Base-by-base conservation (phyloP, 2,329 filamentous ascomycete species). In the Diaporthe velutina region DNA sequence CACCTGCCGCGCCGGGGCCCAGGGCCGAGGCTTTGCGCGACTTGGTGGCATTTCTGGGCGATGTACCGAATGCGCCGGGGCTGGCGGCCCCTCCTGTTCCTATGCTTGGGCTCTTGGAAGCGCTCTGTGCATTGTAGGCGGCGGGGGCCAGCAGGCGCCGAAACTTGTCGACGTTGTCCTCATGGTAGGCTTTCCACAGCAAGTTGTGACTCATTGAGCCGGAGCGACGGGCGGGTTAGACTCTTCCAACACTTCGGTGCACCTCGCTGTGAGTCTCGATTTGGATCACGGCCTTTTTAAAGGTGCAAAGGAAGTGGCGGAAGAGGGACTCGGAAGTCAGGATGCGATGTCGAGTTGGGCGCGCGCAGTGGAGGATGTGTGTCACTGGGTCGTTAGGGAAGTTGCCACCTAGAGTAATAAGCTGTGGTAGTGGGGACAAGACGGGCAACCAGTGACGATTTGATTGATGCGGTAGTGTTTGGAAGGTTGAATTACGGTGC, bases 91-190 rank as follows among this genome's bases (percentile, higher is more conserved):
- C 74, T 25, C 80, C 82, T 75, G 80, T 80, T 70, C 83, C 84
- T 86, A 85, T 77, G 35, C 83, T 85, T 9, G 89, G 85, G 80
- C 88, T 90, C 83, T 90, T 91, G 80, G 89, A 84, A 75, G 87
- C 82, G 75, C 86, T 81, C 79, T 90, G 90, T 77, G 88, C 82
- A 81, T 86, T 89, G 83, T 89, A 89, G 82, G 89, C 88, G 85
- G 93, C 89, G 84, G 91, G 91, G 82, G 93, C 93, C 90, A 99
- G 90, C 83, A 97, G 91, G 88, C 93, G 93, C 87, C 94, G 93
- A 90, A 99, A 98, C 83, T 88, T 92, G 84, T 98, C 96, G 92
- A 98, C 94, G 92, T 99, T 95, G 90, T 98, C 94, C 92, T 98
- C 94, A 89, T 97, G 93, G 84, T 96, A 98, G 84, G 91, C 95